Base-by-base conservation (phyloP, 169 alveolate species). In the Cryptosporidium andersoni region DNA sequence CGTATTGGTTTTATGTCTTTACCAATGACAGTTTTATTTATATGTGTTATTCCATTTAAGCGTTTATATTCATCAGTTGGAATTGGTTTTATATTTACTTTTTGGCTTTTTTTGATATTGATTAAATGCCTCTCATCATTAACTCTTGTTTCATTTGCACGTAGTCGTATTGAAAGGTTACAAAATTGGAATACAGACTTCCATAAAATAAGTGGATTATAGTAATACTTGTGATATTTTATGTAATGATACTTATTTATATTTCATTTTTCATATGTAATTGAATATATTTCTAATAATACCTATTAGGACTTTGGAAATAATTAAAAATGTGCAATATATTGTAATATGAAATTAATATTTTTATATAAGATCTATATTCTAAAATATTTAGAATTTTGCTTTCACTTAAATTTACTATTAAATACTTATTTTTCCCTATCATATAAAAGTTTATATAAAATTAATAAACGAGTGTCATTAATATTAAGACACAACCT, bases 1-100 rank as follows among this genome's bases (percentile, higher is more conserved):
- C 55, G 85, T 58, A 74, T 74, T 11, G 85, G 85, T n/a, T 74
- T 74, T 74, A 45, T 74, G 34, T 74, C 85, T 2, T 36, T 74
- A 58, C 85, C 85, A 11, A 58, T 74, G 9, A 74, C 85, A 14
- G 49, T 74, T 14, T 60, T 74, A 43, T 74, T 74, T 43, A 74
- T 74, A 60, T 58, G 85, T 25, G 85, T 74, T 25, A 43, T 74
- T 12, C 25, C 60, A 14, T 74, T 74, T 58, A 58, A 66, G 60
- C 55, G 68, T 25, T n/a, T 74, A 48, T 63, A 74, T 45, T 74
- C 85, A 55, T 36, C 67, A 43, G 14, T 74, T 9, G 43, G 68
- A 36, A 74, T 74, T 37, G 60, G 43, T 74, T 68, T 58, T 39
- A 48, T 74, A 34, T 58, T 74, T 34, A 74, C 49, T 74, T 58